Evolutionary conservation across 169 alveolate species (phyloP).

Genomic region (Amoebophrya sp.): DNA sequence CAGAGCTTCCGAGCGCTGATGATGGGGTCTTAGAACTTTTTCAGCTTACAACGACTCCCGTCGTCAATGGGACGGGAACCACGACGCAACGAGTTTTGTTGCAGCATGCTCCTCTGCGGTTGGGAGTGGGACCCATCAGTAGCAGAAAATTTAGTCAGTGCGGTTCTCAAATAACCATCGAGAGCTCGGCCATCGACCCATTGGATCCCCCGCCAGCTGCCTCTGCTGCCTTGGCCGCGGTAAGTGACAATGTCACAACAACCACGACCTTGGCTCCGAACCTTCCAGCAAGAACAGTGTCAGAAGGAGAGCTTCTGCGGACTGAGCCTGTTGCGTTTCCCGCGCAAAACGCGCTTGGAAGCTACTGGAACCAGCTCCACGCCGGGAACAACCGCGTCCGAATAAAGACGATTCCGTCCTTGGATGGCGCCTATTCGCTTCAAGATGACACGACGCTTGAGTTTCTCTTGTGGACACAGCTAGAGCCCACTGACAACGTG

Average conservation of each 20-base stretch:
- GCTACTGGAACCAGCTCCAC: conserved; percentile 16
- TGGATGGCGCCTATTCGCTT: neutral
- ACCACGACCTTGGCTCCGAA: neutral
- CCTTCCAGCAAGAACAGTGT: neutral
- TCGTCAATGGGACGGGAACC: neutral
- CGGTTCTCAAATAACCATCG: neutral
- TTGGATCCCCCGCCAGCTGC: no score
- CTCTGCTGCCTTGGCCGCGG: no score
- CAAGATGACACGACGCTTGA: neutral
- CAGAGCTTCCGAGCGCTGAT: neutral
- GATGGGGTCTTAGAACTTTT: neutral
- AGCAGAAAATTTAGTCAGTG: neutral
- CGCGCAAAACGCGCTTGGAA: neutral
- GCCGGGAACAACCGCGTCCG: neutral
- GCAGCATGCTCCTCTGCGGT: neutral
- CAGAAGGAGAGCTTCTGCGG: neutral
- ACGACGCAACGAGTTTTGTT: neutral
- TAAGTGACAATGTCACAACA: no score
- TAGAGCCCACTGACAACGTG: conserved; percentile 2
- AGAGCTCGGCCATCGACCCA: neutral
- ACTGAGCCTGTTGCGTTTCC: neutral
- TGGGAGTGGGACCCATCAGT: neutral
- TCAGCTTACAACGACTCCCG: neutral
- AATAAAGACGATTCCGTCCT: neutral
- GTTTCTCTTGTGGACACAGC: neutral